Evolutionary conservation across 2,329 filamentous ascomycete species (phyloP).

Genomic region (Verticillium longisporum): DNA sequence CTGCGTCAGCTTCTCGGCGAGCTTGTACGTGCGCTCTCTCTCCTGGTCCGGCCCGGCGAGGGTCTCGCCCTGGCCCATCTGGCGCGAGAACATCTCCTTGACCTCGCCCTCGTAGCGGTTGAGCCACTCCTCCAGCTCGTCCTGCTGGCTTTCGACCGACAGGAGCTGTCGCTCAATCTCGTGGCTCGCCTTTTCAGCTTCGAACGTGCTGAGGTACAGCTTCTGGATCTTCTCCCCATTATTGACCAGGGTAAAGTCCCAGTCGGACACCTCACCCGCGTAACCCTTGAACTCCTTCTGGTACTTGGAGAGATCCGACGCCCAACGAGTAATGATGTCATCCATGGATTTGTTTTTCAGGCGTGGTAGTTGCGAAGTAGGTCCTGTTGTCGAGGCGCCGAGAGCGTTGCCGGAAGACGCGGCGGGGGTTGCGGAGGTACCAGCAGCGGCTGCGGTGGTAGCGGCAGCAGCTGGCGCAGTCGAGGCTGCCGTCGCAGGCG

Average conservation of each 20-base stretch:
- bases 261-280: slow-evolving; percentile 76
- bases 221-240: slow-evolving; percentile 95
- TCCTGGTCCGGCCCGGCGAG: slow-evolving; percentile 89
- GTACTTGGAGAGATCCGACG: slow-evolving; percentile 88
- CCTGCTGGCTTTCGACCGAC: slow-evolving; percentile 85
- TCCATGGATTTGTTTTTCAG: slow-evolving; percentile 99
- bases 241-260: slow-evolving; percentile 88
- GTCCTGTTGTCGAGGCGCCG: slow-evolving; percentile 71
- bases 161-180: slow-evolving; percentile 91
- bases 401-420: slow-evolving; percentile 33
- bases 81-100: slow-evolving; percentile 76
- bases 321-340: slow-evolving; percentile 96
- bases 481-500: slow-evolving; percentile 22
- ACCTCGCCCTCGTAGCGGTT: slow-evolving; percentile 90
- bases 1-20: slow-evolving; percentile 88
- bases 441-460: slow-evolving; percentile 18
- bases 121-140: slow-evolving; percentile 81
- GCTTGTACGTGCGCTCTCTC: slow-evolving; percentile 90
- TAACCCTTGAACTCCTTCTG: slow-evolving; percentile 95
- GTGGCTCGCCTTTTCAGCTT: slow-evolving; percentile 85
- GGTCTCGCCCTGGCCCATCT: slow-evolving; percentile 68
- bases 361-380: slow-evolving; percentile 76
- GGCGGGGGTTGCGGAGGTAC: slow-evolving; percentile 22
- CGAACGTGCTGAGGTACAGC: slow-evolving; percentile 84
- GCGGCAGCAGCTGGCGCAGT: slow-evolving; percentile 21